Evolutionary conservation across 192 early-diverging fungal species (phyloP).

Genomic region (Phycomyces blakesleeanus): DNA sequence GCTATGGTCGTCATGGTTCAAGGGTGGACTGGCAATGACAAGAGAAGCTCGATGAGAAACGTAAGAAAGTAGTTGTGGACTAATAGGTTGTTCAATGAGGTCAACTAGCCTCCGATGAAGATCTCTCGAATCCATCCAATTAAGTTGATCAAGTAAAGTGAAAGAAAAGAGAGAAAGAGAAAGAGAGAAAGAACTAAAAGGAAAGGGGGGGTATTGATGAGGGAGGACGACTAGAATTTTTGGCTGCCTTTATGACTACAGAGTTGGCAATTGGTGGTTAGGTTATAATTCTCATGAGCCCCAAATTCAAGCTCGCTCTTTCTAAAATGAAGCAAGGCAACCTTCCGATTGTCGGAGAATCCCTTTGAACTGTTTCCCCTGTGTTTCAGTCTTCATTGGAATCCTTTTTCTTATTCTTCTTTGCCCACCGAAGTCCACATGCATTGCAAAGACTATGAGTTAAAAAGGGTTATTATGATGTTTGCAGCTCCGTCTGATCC

Average conservation of each 20-base stretch:
- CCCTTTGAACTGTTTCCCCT: neutral
- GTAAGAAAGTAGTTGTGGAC: slow-evolving; percentile 2
- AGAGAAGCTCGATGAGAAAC: slow-evolving; percentile 17
- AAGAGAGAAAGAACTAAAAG: neutral
- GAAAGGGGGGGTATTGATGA: neutral
- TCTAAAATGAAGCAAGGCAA: too few relatives aligned
- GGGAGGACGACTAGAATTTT: too few relatives aligned
- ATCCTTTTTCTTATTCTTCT: slow-evolving; percentile 12
- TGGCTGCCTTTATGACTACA: too few relatives aligned
- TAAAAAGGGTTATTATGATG: neutral
- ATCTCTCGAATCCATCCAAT: neutral
- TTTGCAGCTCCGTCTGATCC: slow-evolving; percentile 1
- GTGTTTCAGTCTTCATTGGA: slow-evolving; percentile 4
- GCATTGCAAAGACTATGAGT: slow-evolving; percentile 37
- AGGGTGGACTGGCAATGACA: slow-evolving; percentile 6
- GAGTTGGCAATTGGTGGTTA: too few relatives aligned
- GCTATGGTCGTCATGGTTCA: neutral
- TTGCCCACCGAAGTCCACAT: slow-evolving; percentile 40
- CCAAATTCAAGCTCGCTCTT: too few relatives aligned
- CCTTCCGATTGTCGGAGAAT: neutral
- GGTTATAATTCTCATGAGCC: too few relatives aligned
- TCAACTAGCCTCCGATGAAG: slow-evolving; percentile 2
- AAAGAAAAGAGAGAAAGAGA: neutral
- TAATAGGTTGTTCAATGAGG: slow-evolving; percentile 16
- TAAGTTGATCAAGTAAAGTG: neutral